phyloP scores from a whole-genome alignment of 2,329 filamentous ascomycete species.

The Fonsecaea pedrosoi region DNA sequence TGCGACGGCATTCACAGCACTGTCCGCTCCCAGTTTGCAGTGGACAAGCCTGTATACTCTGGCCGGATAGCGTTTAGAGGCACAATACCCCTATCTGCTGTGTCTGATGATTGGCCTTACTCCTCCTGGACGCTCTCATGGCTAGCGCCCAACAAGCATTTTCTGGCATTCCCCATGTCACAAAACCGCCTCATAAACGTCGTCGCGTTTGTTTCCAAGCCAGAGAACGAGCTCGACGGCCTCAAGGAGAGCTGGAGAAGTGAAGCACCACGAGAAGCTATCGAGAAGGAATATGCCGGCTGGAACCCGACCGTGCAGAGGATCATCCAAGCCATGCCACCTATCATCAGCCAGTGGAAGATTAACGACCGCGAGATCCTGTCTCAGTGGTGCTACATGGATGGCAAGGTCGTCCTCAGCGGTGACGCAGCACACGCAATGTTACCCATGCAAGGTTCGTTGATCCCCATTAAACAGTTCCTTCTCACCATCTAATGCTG shows the following conservation, averaged over 20 bases:
- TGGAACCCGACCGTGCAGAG: constrained; percentile 19
- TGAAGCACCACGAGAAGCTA: constrained; percentile 15
- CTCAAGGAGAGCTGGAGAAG: constrained; percentile 23
- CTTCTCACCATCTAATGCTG: not conserved
- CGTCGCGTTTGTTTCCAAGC: constrained; percentile 20
- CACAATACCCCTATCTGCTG: constrained; percentile 12
- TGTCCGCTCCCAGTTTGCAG: constrained; percentile 17
- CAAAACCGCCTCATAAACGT: constrained; percentile 20
- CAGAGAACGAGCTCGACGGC: constrained; percentile 14
- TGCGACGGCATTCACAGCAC: constrained; percentile 18
- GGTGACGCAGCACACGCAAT: constrained; percentile 20
- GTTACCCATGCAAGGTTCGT: constrained; percentile 20
- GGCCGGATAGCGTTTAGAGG: constrained; percentile 15
- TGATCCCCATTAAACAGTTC: not conserved
- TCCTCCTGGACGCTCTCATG: constrained; percentile 19
- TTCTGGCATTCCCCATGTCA: constrained; percentile 19
- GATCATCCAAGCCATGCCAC: constrained; percentile 14
- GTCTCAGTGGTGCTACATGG: constrained; percentile 21
- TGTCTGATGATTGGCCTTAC: constrained; percentile 13
- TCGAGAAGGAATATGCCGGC: constrained; percentile 21
- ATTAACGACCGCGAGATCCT: constrained; percentile 17
- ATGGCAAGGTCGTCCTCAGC: constrained; percentile 15
- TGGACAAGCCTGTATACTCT: constrained; percentile 19
- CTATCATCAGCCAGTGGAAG: constrained; percentile 17
- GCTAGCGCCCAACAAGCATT: constrained; percentile 15